Evolutionary conservation across 2,329 filamentous ascomycete species (phyloP).

Genomic region (Aulographum hederae): DNA sequence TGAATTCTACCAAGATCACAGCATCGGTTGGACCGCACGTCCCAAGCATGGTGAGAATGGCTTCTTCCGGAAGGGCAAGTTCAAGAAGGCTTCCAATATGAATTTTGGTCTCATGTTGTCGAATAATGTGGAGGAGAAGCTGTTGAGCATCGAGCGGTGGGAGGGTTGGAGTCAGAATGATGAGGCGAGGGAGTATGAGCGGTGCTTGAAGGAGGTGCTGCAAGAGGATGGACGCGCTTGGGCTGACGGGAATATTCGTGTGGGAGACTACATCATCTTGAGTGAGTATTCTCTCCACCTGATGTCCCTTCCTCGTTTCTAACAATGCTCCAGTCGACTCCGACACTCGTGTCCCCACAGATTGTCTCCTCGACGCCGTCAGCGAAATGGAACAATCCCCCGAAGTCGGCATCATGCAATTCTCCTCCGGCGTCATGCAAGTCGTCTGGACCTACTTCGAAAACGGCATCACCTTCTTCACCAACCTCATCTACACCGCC

Average conservation of each 20-base stretch:
- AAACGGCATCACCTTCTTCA: conserved; percentile 8
- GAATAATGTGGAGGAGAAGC: conserved; percentile 41
- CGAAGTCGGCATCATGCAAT: conserved; percentile 7
- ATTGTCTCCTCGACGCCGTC: conserved; percentile 6
- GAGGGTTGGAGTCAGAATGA: conserved; percentile 17
- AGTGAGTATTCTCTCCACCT: conserved; percentile 38
- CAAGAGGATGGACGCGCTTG: conserved; percentile 43
- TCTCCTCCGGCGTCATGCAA: conserved; percentile 7
- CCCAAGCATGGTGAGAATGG: conserved; percentile 1
- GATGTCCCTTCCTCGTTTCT: too few species aligned
- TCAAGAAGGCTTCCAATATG: conserved; percentile 58
- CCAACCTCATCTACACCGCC: conserved; percentile 7
- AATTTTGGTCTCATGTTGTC: conserved; percentile 49
- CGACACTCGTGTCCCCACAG: conserved; percentile 6
- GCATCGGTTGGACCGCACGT: conserved; percentile 4
- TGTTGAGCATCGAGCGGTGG: conserved; percentile 21
- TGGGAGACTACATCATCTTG: conserved; percentile 54
- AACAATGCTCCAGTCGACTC: too few species aligned
- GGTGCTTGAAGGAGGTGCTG: conserved; percentile 30
- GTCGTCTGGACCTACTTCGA: conserved; percentile 7
- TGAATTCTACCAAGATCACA: conserved; percentile 5
- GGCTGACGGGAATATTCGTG: conserved; percentile 57
- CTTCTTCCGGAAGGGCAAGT: conserved; percentile 11
- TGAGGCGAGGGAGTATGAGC: conserved; percentile 29
- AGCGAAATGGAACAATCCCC: conserved; percentile 6